Conservation (phyloP, 1,284 basidiomycete genomes). For the Meira miltonrushii region DNA sequence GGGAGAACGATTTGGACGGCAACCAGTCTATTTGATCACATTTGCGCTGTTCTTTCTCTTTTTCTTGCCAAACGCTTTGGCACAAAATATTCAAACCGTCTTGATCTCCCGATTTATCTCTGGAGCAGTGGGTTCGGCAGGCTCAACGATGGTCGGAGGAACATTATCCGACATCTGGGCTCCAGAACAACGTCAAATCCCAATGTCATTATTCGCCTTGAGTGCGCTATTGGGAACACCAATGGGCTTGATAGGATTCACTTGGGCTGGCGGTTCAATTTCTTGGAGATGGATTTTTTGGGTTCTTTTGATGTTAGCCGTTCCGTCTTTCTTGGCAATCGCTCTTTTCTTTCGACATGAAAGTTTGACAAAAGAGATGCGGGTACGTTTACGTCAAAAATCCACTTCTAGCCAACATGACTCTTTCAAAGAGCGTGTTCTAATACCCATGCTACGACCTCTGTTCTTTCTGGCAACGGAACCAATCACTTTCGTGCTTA, state of each 20-base stretch:
- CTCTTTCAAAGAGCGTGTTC: background rate
- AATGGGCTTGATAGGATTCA: conserved; percentile 60
- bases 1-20: conserved; percentile 71
- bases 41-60: conserved; percentile 56
- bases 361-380: conserved; percentile 30
- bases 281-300: conserved; percentile 78
- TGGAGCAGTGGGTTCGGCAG: conserved; percentile 63
- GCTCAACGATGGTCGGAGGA: conserved; percentile 61
- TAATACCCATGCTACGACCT: background rate
- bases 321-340: conserved; percentile 16
- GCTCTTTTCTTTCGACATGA: conserved; percentile 14
- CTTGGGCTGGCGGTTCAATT: conserved; percentile 66
- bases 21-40: conserved; percentile 64
- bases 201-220: conserved; percentile 58
- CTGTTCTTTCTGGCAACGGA: conserved; percentile 59
- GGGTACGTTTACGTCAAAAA: background rate
- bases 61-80: conserved; percentile 42
- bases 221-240: conserved; percentile 60
- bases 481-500: conserved; percentile 63
- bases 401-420: too few relatives aligned
- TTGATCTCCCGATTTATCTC: conserved; percentile 65
- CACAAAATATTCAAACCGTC: conserved; percentile 67
- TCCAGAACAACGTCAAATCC: conserved; percentile 56
- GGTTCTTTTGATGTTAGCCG: conserved; percentile 44
- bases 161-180: conserved; percentile 10